Evolutionary conservation across 208 protist species (phyloP).

Genomic region (Wallacemonas sp.): DNA sequence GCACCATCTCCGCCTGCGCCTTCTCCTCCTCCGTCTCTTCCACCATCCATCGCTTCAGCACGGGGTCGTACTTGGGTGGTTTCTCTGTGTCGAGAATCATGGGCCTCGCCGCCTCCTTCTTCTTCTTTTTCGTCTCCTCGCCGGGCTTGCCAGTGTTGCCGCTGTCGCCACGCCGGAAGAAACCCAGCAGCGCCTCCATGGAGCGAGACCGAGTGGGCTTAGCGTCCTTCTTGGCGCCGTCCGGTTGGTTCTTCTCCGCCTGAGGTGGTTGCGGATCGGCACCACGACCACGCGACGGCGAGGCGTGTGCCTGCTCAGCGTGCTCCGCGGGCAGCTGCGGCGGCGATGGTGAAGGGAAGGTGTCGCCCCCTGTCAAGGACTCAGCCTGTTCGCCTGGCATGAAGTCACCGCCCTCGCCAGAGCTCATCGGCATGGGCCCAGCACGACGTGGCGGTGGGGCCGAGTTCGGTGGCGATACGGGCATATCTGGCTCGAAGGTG

Average conservation of each 20-base stretch:
- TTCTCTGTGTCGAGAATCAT: constrained; percentile 89
- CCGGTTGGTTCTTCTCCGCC: constrained; percentile 19
- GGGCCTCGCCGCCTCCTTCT: constrained; percentile 73
- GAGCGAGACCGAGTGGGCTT: constrained; percentile 32
- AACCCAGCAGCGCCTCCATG: constrained; percentile 31
- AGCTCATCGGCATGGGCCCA: too few relatives aligned
- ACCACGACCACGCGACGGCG: background rate
- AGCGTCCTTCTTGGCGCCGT: constrained; percentile 14
- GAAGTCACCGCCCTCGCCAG: background rate
- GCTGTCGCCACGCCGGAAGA: constrained; percentile 40
- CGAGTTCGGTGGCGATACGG: too few relatives aligned
- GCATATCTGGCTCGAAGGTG: too few relatives aligned
- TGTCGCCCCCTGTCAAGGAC: background rate
- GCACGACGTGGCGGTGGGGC: too few relatives aligned
- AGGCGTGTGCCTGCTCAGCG: background rate
- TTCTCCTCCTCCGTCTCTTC: constrained; percentile 83
- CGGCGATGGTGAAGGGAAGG: background rate
- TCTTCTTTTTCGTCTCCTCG: constrained; percentile 21
- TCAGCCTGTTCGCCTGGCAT: background rate
- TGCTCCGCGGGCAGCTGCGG: background rate
- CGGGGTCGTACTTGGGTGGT: constrained; percentile 72
- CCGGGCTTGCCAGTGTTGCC: constrained; percentile 5
- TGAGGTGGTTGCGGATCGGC: background rate
- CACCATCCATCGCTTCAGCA: constrained; percentile 79
- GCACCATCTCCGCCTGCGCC: constrained; percentile 55